Evolutionary conservation across 768 basidiomycete species (phyloP).

Genomic region (Coprinopsis sp.): DNA sequence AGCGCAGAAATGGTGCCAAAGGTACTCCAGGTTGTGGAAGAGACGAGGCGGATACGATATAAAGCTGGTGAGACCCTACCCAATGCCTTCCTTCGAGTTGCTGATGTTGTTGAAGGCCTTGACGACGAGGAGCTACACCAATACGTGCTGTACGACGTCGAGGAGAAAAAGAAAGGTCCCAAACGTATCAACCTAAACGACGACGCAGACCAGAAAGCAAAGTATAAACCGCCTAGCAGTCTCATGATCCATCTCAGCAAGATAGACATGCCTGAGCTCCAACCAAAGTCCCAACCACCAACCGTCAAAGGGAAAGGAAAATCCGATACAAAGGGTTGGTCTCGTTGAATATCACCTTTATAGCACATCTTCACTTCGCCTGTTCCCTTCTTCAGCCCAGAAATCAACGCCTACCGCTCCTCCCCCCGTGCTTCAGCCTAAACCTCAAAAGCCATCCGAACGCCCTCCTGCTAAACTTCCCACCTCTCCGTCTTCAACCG

Average conservation of each 20-base stretch:
- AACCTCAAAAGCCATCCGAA: neutral
- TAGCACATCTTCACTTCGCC: neutral
- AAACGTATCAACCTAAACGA: conserved; percentile 68
- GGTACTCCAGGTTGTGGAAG: conserved; percentile 75
- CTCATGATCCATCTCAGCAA: conserved; percentile 78
- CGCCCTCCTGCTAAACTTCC: too few species aligned
- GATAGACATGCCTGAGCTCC: conserved; percentile 81
- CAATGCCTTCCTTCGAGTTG: conserved; percentile 3
- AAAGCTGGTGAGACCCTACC: conserved; percentile 52
- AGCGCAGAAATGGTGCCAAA: conserved; percentile 65
- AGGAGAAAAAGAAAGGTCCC: conserved; percentile 49
- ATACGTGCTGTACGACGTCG: conserved; percentile 69
- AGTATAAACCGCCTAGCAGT: conserved; percentile 64
- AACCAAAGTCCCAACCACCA: conserved; percentile 39
- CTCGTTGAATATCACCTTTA: neutral
- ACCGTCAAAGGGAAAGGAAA: conserved; percentile 32
- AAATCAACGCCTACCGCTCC: neutral
- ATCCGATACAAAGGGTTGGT: conserved; percentile 41
- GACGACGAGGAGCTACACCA: conserved; percentile 65
- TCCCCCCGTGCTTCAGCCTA: neutral
- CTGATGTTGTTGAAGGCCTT: conserved; percentile 25
- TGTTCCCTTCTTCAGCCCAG: neutral
- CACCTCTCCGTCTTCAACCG: neutral
- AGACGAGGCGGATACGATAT: conserved; percentile 70
- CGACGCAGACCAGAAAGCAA: conserved; percentile 36